These are phyloP conservation scores for Fusarium kyushuense DNA, from an alignment of 2,329 filamentous ascomycete genomes.

Conservation along the genomic window DNA sequence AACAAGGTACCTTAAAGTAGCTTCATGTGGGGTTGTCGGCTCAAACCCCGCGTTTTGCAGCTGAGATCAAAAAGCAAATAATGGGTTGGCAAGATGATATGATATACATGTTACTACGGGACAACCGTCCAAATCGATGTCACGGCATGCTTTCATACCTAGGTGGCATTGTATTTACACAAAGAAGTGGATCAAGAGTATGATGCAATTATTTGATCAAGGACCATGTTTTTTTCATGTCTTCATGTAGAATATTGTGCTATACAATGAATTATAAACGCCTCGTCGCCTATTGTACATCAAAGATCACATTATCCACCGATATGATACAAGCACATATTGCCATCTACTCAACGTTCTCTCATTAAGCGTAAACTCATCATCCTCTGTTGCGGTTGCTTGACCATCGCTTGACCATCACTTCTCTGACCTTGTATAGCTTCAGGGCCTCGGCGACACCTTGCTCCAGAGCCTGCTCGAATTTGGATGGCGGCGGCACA, in stretches of 20 bases:
- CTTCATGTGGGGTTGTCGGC: slow-evolving; percentile 44
- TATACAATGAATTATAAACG: slow-evolving; percentile 26
- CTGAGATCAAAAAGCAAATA: slow-evolving; percentile 36
- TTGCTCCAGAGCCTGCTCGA: slow-evolving; percentile 57
- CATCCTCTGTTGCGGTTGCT: slow-evolving; percentile 75
- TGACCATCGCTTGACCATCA: slow-evolving; percentile 85
- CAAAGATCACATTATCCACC: slow-evolving; percentile 2
- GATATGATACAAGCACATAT: slow-evolving; percentile 19
- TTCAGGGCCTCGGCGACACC: slow-evolving; percentile 74
- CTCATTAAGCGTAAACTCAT: not conserved
- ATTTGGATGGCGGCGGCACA: slow-evolving; percentile 75
- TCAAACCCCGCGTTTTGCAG: slow-evolving; percentile 44
- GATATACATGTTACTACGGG: not conserved
- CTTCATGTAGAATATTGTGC: slow-evolving; percentile 16
- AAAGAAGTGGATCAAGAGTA: not conserved
- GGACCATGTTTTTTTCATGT: not conserved
- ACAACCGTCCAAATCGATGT: not conserved
- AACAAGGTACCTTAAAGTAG: not conserved
- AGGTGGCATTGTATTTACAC: not conserved
- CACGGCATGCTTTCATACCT: too few relatives aligned
- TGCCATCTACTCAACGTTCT: not conserved
- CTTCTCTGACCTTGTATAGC: slow-evolving; percentile 81
- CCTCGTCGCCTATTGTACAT: slow-evolving; percentile 21
- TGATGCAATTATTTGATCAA: not conserved
- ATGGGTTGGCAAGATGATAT: slow-evolving; percentile 3